These are phyloP conservation scores for Austroboletus rostrupii DNA, from an alignment of 1,284 basidiomycete species.

Conservation along the genomic window DNA sequence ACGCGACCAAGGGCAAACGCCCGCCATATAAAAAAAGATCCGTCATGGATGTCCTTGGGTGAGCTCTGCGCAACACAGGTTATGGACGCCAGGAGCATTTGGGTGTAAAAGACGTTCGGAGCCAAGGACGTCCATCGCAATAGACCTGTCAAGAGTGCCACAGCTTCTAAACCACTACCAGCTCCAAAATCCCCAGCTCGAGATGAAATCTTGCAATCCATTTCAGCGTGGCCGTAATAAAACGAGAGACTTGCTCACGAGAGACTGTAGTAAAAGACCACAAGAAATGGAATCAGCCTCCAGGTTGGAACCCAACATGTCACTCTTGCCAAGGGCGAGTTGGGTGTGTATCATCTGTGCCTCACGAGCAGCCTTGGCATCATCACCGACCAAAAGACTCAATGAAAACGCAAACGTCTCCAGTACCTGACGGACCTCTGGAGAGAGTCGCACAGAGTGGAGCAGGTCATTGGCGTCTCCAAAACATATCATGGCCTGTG, in stretches of 20 bases:
- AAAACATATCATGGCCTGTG: constrained; percentile 53
- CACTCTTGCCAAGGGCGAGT: constrained; percentile 52
- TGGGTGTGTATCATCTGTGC: constrained; percentile 69
- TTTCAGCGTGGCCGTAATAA: constrained; percentile 5
- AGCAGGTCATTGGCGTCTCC: constrained; percentile 55
- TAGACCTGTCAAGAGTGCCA: constrained; percentile 53
- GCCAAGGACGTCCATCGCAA: constrained; percentile 67
- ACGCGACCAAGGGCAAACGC: constrained; percentile 72
- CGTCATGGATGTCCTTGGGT: constrained; percentile 29
- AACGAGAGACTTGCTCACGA: constrained; percentile 40
- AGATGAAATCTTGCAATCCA: constrained; percentile 46
- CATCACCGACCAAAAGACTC: constrained; percentile 58
- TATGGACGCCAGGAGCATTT: constrained; percentile 58
- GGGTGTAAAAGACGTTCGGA: constrained; percentile 63
- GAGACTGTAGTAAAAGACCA: constrained; percentile 52
- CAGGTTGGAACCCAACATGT: constrained; percentile 51
- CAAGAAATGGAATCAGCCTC: constrained; percentile 63
- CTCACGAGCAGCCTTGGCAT: constrained; percentile 61
- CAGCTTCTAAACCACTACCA: constrained; percentile 52
- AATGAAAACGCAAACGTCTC: constrained; percentile 59
- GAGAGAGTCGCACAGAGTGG: constrained; percentile 45
- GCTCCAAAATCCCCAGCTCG: constrained; percentile 60
- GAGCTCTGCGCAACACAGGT: constrained; percentile 55
- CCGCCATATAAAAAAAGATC: constrained; percentile 53
- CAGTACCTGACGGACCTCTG: constrained; percentile 50